Percentiles rank a stretch among this genome's conserved stretches.
These are phyloP conservation scores for Ascosphaera acerosa DNA, from an alignment of 2,329 filamentous ascomycete genomes.

Conservation along the genomic window DNA sequence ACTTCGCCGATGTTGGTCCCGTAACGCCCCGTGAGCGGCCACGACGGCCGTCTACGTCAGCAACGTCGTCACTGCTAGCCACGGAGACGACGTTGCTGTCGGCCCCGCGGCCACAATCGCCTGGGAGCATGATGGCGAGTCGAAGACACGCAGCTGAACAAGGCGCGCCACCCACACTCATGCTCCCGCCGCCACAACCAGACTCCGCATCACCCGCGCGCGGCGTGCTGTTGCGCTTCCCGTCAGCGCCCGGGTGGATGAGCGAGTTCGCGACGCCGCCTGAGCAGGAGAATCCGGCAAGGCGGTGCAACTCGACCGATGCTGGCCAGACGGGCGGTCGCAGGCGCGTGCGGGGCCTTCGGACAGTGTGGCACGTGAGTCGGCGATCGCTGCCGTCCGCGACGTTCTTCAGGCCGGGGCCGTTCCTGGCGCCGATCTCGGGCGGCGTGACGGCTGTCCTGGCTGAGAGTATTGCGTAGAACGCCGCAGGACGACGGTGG, in stretches of 20 bases:
- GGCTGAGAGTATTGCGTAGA: too few relatives aligned
- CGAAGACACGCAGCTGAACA: slow-evolving; percentile 2
- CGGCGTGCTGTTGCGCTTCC: slow-evolving; percentile 16
- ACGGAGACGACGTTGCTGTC: slow-evolving; percentile 7
- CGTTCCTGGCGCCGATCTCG: slow-evolving; percentile 34
- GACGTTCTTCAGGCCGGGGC: slow-evolving; percentile 30
- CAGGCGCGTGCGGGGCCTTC: slow-evolving; percentile 5
- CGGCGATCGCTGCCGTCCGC: slow-evolving; percentile 16
- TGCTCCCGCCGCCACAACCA: slow-evolving; percentile 8
- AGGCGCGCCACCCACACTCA: neutral
- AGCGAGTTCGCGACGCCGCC: slow-evolving; percentile 7
- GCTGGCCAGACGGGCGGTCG: slow-evolving; percentile 5
- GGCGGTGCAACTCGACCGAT: slow-evolving; percentile 6
- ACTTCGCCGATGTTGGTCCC: too few relatives aligned
- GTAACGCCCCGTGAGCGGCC: too few relatives aligned
- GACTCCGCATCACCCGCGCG: slow-evolving; percentile 8
- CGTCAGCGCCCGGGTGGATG: slow-evolving; percentile 15
- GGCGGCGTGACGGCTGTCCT: slow-evolving; percentile 36
- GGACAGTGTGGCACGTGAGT: slow-evolving; percentile 10
- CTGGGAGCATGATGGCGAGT: slow-evolving; percentile 4
- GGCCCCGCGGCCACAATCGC: slow-evolving; percentile 16
- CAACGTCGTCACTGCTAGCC: slow-evolving; percentile 1
- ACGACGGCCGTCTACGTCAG: neutral
- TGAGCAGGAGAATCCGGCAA: slow-evolving; percentile 4
- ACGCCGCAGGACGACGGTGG: too few relatives aligned